Evolutionary conservation across 768 basidiomycete species (phyloP), one percentile per base, ranked within the genome.

Genomic region (Auricularia heimuer): DNA sequence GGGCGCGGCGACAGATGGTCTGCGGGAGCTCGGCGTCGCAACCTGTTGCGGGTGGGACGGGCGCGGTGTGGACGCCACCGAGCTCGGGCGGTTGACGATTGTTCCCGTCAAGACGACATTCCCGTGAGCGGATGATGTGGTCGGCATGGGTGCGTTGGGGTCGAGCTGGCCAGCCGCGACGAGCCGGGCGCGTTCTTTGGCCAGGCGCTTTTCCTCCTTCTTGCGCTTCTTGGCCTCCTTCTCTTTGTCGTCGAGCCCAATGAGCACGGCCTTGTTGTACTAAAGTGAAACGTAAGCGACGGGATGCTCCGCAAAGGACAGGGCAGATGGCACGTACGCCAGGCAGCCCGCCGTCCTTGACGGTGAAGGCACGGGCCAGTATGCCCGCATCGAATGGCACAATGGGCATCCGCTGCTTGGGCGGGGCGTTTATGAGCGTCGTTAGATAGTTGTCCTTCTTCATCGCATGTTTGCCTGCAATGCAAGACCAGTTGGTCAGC

Each of bases 381-480:
- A 88, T 89, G 69, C 78, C 81, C 51, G 71, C 70, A 73, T 90
- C 89, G 70, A 92, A 89, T 14, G 79, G 81, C 37, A 72, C 72
- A 67, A 92, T 88, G 61, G 77, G 75, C 64, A 84, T 81, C 65
- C 82, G 82, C 70, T 90, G 87, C 73, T 90, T 90, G 65, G 87
- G 85, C 3, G 89, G 89, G 11, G 80, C 78, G 68, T 82, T 79
- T 78, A 91, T 88, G 68, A 84, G 83, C 1, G 76, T 83, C 45
- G 79, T 80, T 62, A 92, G 74, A 73, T 84, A 89, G 66, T 87
- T 85, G 69, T 92, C 89, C 73, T 87, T 92, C 78, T 89, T 90
- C 80, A 83, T 79, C 35, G 89, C 88, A 68, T 91, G 89, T 73
- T 90, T 91, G 66, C 89, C 87, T 87, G 54, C 39, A 42, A 42